Evolutionary conservation across 2,329 filamentous ascomycete species (phyloP), one percentile per base, ranked within the genome.

Genomic region (Magnaporthales sp.): DNA sequence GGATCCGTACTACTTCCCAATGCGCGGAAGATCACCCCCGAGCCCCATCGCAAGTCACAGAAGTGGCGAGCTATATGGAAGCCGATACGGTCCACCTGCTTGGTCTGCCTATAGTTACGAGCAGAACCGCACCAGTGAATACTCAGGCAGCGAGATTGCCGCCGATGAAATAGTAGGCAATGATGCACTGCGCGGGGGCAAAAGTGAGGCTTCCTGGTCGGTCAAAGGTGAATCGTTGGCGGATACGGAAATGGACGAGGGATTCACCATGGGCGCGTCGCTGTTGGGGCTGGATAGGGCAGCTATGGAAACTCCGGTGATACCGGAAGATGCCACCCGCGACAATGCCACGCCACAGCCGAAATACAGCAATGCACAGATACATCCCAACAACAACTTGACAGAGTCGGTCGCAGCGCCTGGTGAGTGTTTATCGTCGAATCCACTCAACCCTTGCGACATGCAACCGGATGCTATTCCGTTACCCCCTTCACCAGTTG

Each of bases 21-120:
- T 77, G 11, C 77, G 84, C 61, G 84, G 84, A 6, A 79, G 84
- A 31, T 86, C 84, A 27, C 84, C 84, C 1, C 82, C 84, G 0
- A 84, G 83, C 56, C 81, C 81, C 13, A 72, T 80, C 46, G 80
- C 81, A 24, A 82, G 78, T 67, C 77, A 81, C 68, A 74, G 75
- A 65, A 80, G 77, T 62, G 72, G 74, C 67, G 75, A 77, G 29
- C 72, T 74, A 24, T 72, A 74, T 27, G 70, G 71, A 46, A 68
- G 71, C 3, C 67, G 70, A 4, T 72, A 74, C n/a, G 71, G 73
- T 60, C 70, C 73, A n/a, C 73, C 77, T 6, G 63, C 66, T 3
- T 67, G 66, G 66, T 67, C 66, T 26, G 67, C 58, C 22, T 66
- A 67, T 30, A 67, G 67, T 26, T 64, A 67, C 19, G 64, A 65